Percentiles rank a stretch among this genome's conserved stretches.
These are phyloP conservation scores for Phytophthora colocasiae DNA, from an alignment of 352 stramenopile species.

Conservation along the genomic window DNA sequence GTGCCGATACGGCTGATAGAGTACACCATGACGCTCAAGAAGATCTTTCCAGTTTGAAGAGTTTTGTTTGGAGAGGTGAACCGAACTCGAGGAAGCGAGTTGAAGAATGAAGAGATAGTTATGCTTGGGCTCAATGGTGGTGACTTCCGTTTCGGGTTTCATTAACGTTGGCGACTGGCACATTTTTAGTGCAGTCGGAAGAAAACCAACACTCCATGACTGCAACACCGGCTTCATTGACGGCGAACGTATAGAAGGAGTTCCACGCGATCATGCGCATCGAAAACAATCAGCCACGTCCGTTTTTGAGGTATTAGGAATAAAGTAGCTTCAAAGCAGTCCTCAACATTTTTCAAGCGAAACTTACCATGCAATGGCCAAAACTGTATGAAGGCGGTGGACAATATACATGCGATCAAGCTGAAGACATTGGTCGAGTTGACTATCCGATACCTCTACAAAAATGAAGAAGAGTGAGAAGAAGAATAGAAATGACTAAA, in stretches of 20 bases:
- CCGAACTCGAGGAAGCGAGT: conserved; percentile 29
- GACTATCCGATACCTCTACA: too few species aligned
- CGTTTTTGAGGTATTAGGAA: conserved; percentile 17
- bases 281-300: conserved; percentile 6
- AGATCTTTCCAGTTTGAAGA: conserved; percentile 3
- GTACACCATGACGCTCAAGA: conserved; percentile 35
- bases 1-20: conserved; percentile 25
- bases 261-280: conserved; percentile 19
- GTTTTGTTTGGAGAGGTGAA: conserved; percentile 17
- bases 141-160: conserved; percentile 27
- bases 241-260: conserved; percentile 13
- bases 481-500: too few species aligned
- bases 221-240: conserved; percentile 30
- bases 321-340: conserved; percentile 15
- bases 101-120: conserved; percentile 24
- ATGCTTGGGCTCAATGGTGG: not conserved
- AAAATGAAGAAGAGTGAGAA: too few species aligned
- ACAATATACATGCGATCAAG: too few species aligned
- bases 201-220: conserved; percentile 9
- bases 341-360: too few species aligned
- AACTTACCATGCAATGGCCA: too few species aligned
- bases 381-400: too few species aligned
- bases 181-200: conserved; percentile 24
- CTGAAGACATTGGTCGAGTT: too few species aligned
- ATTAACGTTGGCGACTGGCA: conserved; percentile 13